phyloP scores from a whole-genome alignment of 768 basidiomycete genomes.

The Auricularia heimuer region DNA sequence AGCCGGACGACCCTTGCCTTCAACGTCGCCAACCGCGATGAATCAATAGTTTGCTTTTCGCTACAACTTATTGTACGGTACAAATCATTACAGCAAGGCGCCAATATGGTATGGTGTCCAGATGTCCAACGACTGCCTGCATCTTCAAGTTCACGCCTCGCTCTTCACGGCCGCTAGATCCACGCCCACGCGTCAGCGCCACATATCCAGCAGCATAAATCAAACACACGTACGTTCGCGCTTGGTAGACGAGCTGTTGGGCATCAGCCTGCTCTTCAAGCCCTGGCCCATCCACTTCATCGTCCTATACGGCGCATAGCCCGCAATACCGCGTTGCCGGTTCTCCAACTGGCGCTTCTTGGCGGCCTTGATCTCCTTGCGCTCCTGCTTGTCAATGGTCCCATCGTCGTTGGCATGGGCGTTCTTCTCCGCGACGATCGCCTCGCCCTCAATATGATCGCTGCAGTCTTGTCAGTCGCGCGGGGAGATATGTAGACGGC shows the following conservation, averaged over 20 bases:
- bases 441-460: conserved; percentile 39
- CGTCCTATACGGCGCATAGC: conserved; percentile 26
- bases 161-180: no score
- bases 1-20: no score
- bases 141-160: no score
- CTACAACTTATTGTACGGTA: no score
- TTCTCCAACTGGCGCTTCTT: conserved; percentile 35
- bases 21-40: no score
- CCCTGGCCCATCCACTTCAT: conserved; percentile 29
- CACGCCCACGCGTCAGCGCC: no score
- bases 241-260: conserved; percentile 10
- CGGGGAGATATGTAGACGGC: not conserved
- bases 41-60: no score
- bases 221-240: conserved; percentile 14
- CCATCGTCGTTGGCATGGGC: conserved; percentile 38
- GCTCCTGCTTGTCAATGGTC: conserved; percentile 14
- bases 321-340: conserved; percentile 29
- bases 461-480: conserved; percentile 4
- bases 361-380: conserved; percentile 31
- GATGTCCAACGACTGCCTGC: no score
- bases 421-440: conserved; percentile 26
- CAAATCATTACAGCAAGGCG: no score
- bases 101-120: no score
- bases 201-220: no score
- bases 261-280: conserved; percentile 18